Evolutionary conservation across 83 land plant species (phyloP), one percentile per base, ranked within the genome.

Genomic region (Picea engelmannii): DNA sequence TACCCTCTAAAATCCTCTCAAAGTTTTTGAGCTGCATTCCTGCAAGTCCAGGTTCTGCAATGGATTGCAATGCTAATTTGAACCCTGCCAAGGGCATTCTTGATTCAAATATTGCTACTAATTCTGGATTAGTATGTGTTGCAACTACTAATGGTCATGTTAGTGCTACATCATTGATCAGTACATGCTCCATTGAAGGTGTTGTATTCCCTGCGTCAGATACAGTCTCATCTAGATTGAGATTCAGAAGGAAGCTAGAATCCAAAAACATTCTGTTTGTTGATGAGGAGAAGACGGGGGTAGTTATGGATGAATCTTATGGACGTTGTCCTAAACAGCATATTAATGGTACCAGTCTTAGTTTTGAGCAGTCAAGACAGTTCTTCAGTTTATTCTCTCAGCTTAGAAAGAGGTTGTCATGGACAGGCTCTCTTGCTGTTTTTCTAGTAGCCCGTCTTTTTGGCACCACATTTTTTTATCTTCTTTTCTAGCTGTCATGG

Each of bases 11-110:
- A 3, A 3, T 9, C 12, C 27, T 74, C 25, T n/a, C 59, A 21
- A 74, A 49, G 27, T 0, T 74, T 49, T 49, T 74, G 60, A 12
- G 78, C 78, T n/a, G 60, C 52, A 74, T 74, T 74, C 78, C 60
- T 44, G 6, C 47, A 44, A 6, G 47, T 44, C 47, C 47, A 44
- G 47, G 8, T 44, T 44, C 47, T 44, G 78, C 60, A 49, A 74
- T 74, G 78, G 78, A 74, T 6, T 59, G 12, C 17, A 11, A 55
- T 49, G 25, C 78, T 35, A 23, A 23, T 74, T 23, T 49, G 60
- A 74, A 44, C 47, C 8, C 47, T 44, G 7, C 47, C 47, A 44
- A 44, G 47, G 47, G 47, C 6, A 44, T 44, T 44, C 8, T 44
- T 0, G 8, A 44, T 44, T 44, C 47, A 44, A 6, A 44, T 44